A percentile compares a stretch with the other conserved stretches of the same genome.
phyloP scores from a whole-genome alignment of 331 rosid species.

The Pyracantha coccinea region DNA sequence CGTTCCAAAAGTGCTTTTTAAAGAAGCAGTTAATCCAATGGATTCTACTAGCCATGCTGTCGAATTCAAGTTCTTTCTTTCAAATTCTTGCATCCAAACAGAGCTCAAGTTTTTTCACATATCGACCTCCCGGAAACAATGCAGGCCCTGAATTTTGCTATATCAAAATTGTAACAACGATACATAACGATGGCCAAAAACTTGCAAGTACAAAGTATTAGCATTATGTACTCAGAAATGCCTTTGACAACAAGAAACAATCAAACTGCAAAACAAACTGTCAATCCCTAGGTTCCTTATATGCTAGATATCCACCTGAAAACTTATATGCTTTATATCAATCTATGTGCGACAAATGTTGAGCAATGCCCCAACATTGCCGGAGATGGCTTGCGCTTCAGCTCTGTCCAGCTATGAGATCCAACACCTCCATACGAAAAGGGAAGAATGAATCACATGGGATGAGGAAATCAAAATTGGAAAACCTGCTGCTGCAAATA shows the following conservation, averaged over 20 bases:
- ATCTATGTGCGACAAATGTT: constrained; percentile 8
- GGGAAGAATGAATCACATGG: constrained; percentile 11
- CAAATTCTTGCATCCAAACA: neutral
- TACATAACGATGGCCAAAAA: neutral
- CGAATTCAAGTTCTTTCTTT: neutral
- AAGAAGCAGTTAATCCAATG: too few relatives aligned
- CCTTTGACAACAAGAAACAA: neutral
- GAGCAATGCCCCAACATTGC: constrained; percentile 16
- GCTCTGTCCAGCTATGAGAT: constrained; percentile 18
- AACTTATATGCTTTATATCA: neutral
- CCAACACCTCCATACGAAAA: constrained; percentile 16
- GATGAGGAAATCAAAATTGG: constrained; percentile 11
- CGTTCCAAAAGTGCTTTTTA: too few relatives aligned
- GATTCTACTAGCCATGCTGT: neutral
- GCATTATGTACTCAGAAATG: neutral
- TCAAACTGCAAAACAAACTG: neutral
- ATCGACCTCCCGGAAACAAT: neutral
- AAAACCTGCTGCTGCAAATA: constrained; percentile 8
- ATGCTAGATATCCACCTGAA: neutral
- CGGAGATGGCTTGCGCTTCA: neutral
- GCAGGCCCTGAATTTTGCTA: neutral
- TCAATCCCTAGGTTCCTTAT: neutral
- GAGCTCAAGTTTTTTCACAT: neutral
- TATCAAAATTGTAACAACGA: neutral
- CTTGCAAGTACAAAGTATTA: neutral